Base-by-base conservation (phyloP, 495 filamentous ascomycete species). In the Penicillium canescens region DNA sequence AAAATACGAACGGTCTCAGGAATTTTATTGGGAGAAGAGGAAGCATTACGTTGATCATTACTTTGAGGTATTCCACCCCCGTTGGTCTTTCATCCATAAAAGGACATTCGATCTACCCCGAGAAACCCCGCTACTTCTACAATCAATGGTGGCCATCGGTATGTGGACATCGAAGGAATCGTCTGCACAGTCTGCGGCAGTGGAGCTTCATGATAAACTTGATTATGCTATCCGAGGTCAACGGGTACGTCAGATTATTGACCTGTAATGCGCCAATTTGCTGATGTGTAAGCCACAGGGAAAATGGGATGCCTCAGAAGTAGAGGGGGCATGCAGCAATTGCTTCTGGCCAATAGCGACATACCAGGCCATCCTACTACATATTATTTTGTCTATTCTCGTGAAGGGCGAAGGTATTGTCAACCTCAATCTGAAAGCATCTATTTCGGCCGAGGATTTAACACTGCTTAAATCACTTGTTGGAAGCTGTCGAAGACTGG, bases 351-450 rank as follows among this genome's bases (percentile, higher is more conserved):
- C 67, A 21, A 56, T 72, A 8, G 13, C 69, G 2, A 64, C 59
- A 11, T 72, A 69, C 37, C 67, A 72, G 46, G 63, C 60, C 11
- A 66, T 70, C 23, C 37, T 72, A 26, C 39, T 72, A 6, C 67
- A 70, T 26, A 47, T 67, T 5, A 67, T 70, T 13, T 63, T 65
- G 35, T 48, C 61, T 28, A 7, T 61, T 6, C 20, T 67, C 1
- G 18, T 42, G 6, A 50, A 52, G 37, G 14, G 37, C 20, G 16
- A 18, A 11, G 18, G 16, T n/a, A 2, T 23, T 13, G 4, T 66
- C 1, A 31, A 50, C 2, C 40, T 67, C 18, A 57, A 66, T 14
- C 42, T 71, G 6, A 62, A 55, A 16, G 26, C 48, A 0, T 55
- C 60, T 43, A 13, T 71, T 4, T 13, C 55, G 1, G 0, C 42